These are phyloP conservation scores for Zygotorulaspora danielsina DNA, from an alignment of 805 yeast genomes.

Conservation along the genomic window DNA sequence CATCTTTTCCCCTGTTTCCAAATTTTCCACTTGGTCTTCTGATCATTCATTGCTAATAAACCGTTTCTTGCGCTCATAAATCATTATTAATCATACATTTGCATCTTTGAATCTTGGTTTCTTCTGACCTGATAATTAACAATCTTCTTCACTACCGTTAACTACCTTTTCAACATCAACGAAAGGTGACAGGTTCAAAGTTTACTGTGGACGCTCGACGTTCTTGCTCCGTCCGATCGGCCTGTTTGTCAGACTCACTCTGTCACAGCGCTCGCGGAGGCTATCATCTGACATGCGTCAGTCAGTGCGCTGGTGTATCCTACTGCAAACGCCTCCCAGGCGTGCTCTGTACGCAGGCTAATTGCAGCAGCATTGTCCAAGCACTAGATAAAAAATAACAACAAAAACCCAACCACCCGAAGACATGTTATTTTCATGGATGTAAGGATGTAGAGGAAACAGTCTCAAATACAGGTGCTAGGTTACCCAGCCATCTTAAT, in stretches of 20 bases:
- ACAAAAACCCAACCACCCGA: not conserved
- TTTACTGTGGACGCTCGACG: not conserved
- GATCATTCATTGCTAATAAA: not conserved
- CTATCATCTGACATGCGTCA: not conserved
- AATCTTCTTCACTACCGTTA: not conserved
- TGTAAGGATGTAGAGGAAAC: too few relatives aligned
- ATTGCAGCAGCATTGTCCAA: too few relatives aligned
- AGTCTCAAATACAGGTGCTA: too few relatives aligned
- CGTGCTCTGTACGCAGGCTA: too few relatives aligned
- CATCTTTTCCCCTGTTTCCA: too few relatives aligned
- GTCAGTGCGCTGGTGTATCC: too few relatives aligned
- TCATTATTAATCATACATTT: slow-evolving; percentile 39
- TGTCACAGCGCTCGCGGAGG: too few relatives aligned
- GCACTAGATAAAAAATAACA: not conserved
- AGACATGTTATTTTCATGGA: not conserved
- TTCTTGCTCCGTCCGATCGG: not conserved
- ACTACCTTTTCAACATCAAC: slow-evolving; percentile 1
- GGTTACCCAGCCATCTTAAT: too few relatives aligned
- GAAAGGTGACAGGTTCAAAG: not conserved
- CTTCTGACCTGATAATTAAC: slow-evolving; percentile 10
- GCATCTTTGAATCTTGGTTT: slow-evolving; percentile 41
- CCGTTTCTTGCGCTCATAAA: not conserved
- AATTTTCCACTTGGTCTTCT: too few relatives aligned
- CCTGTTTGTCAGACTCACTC: too few relatives aligned
- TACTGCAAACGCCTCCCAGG: too few relatives aligned